These are phyloP conservation scores for Linum tenue DNA, from an alignment of 345 rosid genomes.

Conservation along the genomic window DNA sequence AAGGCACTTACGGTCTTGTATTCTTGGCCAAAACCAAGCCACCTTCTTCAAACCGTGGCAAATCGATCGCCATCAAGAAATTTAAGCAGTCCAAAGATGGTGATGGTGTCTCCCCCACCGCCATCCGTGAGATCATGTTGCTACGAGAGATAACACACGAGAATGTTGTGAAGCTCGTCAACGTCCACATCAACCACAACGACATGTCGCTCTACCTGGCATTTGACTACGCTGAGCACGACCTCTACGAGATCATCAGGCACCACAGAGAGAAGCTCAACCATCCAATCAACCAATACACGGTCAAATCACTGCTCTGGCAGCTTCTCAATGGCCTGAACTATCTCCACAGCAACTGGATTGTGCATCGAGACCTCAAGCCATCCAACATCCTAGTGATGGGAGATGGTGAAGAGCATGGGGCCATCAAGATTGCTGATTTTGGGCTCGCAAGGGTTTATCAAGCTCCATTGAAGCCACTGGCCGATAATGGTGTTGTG, in stretches of 20 bases:
- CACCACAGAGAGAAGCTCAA: conserved; percentile 80
- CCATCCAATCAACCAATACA: conserved; percentile 64
- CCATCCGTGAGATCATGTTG: conserved; percentile 97
- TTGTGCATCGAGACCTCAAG: conserved; percentile 92
- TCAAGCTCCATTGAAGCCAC: conserved; percentile 83
- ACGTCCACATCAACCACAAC: conserved; percentile 87
- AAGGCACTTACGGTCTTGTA: conserved; percentile 97
- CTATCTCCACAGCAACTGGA: conserved; percentile 97
- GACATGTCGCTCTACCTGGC: conserved; percentile 97
- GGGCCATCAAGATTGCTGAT: conserved; percentile 90
- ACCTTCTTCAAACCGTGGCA: conserved; percentile 56
- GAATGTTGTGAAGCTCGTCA: conserved; percentile 94
- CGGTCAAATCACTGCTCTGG: conserved; percentile 92
- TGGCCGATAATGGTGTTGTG: conserved; percentile 86
- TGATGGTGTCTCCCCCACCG: conserved; percentile 99
- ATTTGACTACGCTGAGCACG: conserved; percentile 91
- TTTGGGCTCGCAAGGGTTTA: conserved; percentile 95
- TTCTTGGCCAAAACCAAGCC: conserved; percentile 82
- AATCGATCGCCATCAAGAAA: conserved; percentile 90
- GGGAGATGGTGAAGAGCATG: conserved; percentile 97
- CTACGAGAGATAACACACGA: conserved; percentile 91
- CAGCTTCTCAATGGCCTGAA: conserved; percentile 97
- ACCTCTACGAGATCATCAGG: conserved; percentile 88
- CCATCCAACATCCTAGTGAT: conserved; percentile 98
- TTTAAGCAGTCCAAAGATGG: conserved; percentile 99